Conservation (phyloP, 352 stramenopile genomes). For the Phytopythium boreale region DNA sequence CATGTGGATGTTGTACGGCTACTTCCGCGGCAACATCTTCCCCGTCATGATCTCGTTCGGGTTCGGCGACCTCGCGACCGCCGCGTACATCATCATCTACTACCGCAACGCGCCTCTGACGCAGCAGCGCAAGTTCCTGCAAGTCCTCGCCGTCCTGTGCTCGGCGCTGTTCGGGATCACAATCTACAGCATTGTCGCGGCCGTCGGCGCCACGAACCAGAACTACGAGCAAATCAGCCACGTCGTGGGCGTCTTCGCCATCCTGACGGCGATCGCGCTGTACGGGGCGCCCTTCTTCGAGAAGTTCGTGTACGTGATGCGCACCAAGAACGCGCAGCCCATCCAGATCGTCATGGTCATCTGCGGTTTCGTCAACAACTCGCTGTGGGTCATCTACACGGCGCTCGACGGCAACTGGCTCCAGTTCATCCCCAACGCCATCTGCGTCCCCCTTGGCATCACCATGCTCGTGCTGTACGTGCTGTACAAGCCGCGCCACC, state of each 20-base stretch:
- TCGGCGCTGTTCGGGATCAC: constrained; percentile 21
- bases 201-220: constrained; percentile 26
- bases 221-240: constrained; percentile 21
- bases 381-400: constrained; percentile 46
- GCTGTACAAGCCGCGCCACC: constrained; percentile 13
- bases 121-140: constrained; percentile 23
- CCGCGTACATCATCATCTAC: constrained; percentile 51
- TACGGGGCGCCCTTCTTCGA: constrained; percentile 52
- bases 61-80: constrained; percentile 29
- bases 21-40: constrained; percentile 30
- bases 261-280: constrained; percentile 25
- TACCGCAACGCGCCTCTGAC: constrained; percentile 34
- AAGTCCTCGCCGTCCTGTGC: constrained; percentile 16
- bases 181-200: constrained; percentile 33
- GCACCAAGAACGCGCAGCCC: constrained; percentile 26
- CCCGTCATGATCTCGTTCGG: constrained; percentile 29
- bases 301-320: constrained; percentile 39
- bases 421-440: constrained; percentile 22
- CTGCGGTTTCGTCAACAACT: constrained; percentile 30
- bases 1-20: constrained; percentile 43
- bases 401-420: constrained; percentile 22
- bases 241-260: constrained; percentile 23
- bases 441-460: constrained; percentile 16
- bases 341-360: constrained; percentile 50
- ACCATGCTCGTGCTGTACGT: constrained; percentile 20